Base-by-base conservation (phyloP, 345 rosid species). In the Heritiera fomes region DNA sequence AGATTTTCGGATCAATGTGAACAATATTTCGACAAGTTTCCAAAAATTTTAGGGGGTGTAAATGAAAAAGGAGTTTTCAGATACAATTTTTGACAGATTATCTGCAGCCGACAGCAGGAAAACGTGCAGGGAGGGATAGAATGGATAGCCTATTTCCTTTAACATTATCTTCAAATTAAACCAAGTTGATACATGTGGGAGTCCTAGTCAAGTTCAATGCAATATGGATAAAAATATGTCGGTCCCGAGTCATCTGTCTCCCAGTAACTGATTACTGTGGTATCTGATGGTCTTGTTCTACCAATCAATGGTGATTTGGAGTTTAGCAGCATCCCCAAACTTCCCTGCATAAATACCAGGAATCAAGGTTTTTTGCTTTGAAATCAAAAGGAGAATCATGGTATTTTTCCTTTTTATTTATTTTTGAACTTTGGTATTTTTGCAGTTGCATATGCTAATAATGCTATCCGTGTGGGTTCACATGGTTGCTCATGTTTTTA, bases 391-490 rank as follows among this genome's bases (percentile, higher is more conserved):
- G 11, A 34, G 28, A 55, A 55, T 34, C 34, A 52, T 13, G 45
- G 43, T 12, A 7, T 49, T 49, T 17, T 45, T 69, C 28, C 15
- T 1, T 23, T 12, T 23, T 41, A n/a, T 45, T 18, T 18, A 20
- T 70, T 23, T 2, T 3, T 52, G 14, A 18, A 15, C 14, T 63
- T 63, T 32, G 58, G 58, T 4, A 15, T 50, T 52, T 52, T 30
- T 2, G 62, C 2, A 52, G 49, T 59, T 59, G 65, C 7, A 40
- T 40, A 11, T 64, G 38, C 38, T 23, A 23, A 23, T 23, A 23
- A 56, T 40, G 32, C 41, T 56, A 41, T 18, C 38, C 66, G 59
- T 40, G 77, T 74, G 65, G 66, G 18, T 74, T 58, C 61, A 38
- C 77, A 73, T 73, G n/a, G 28, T 49, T 73, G 34, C 6, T 56